Base-by-base conservation (phyloP, 805 yeast genomes). In the Tetrapisispora taiwanensis region DNA sequence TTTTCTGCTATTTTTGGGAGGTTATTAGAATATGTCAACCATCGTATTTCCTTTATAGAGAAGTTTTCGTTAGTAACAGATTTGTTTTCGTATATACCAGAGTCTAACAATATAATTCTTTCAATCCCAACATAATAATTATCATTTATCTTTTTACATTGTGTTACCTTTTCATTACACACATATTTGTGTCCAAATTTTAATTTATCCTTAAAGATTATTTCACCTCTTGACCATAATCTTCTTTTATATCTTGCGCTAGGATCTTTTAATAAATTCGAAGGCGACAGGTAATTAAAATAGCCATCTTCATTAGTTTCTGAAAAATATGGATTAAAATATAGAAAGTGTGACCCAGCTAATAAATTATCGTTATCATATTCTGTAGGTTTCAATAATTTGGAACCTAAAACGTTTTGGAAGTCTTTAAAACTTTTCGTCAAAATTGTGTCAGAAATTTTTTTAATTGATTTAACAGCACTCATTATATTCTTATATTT, bases 191-290 rank as follows among this genome's bases (percentile, higher is more conserved):
- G 65, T 6, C 72, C 73, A 36, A 68, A 65, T 17, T 26, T 41
- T 10, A 75, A 46, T 1, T 66, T 60, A 24, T 65, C 55, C 1
- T 58, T 48, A 49, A 72, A 75, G 20, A 62, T 58, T 30, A 88
- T 65, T 19, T 70, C 61, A 2, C 96, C 96, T 28, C 80, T 76
- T 0, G 74, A 78, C 96, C 96, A 88, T 76, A 89, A 72, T 20
- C 96, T 67, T 48, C 90, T 63, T 28, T 60, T 64, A 53, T 73
- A 82, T 52, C 20, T 39, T 30, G 41, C 47, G 3, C 19, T 26
- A 1, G 52, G 54, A 15, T 50, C 52, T 4, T 32, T 26, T 8
- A 52, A 35, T 14, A 53, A 22, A 2, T 50, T 46, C 0, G 61
- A 54, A 0, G 94, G 95, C 0, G 88, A 77, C 55, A 84, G 92